phyloP scores from a whole-genome alignment of 345 rosid genomes.

The Euphorbia lathyris region DNA sequence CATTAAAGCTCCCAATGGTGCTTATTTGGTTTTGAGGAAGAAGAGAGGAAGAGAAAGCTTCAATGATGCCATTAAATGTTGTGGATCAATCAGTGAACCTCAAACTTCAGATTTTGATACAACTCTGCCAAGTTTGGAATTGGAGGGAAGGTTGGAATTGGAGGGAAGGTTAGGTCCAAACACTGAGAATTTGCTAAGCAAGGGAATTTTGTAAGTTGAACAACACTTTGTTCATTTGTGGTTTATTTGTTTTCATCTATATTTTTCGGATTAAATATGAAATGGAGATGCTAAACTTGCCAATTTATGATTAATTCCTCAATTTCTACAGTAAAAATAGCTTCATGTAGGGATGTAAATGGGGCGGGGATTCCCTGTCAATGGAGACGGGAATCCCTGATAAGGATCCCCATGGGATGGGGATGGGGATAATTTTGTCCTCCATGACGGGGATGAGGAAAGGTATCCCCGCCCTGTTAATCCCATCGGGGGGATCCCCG shows the following conservation, averaged over 20 bases:
- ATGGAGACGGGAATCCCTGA: too few species aligned
- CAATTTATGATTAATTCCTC: too few species aligned
- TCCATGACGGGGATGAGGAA: too few species aligned
- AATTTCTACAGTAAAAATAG: too few species aligned
- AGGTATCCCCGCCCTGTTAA: too few species aligned
- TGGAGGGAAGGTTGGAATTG: too few species aligned
- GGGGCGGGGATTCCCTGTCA: too few species aligned
- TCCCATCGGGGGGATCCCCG: too few species aligned
- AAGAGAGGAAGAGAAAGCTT: neutral
- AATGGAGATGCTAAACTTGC: too few species aligned
- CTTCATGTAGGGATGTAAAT: too few species aligned
- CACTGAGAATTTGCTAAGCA: constrained; percentile 14
- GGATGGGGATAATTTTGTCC: too few species aligned
- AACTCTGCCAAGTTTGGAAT: constrained; percentile 9
- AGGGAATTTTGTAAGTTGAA: constrained; percentile 20
- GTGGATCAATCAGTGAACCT: constrained; percentile 20
- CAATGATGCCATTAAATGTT: constrained; percentile 23
- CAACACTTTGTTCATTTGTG: neutral
- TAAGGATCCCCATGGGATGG: too few species aligned
- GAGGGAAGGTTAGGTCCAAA: constrained; percentile 8
- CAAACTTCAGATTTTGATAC: constrained; percentile 18
- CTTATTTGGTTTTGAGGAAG: constrained; percentile 4
- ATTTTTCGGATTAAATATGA: neutral
- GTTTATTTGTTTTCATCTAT: neutral
- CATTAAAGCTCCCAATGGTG: neutral